A percentile compares a stretch with the other conserved stretches of the same genome.
phyloP scores from a whole-genome alignment of 2,329 filamentous ascomycete species.

The Pseudogymnoascus sp. region DNA sequence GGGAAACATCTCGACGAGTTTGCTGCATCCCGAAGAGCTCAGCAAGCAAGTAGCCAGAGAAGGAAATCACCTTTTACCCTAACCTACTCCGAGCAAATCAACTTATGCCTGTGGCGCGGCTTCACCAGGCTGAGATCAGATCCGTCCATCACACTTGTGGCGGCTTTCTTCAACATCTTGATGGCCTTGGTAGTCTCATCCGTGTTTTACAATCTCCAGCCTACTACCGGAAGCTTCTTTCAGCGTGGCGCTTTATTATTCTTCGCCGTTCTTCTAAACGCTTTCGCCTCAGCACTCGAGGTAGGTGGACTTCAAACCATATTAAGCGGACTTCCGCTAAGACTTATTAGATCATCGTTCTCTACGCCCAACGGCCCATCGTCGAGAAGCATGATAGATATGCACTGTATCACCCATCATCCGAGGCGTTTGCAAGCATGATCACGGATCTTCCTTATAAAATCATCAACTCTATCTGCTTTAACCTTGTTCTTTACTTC shows the following conservation, averaged over 20 bases:
- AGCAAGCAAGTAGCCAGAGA: constrained; percentile 36
- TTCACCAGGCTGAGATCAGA: constrained; percentile 70
- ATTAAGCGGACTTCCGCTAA: not conserved
- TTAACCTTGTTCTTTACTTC: constrained; percentile 77
- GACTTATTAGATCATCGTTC: constrained; percentile 55
- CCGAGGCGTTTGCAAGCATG: constrained; percentile 79
- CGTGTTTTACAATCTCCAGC: constrained; percentile 54
- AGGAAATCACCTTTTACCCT: constrained; percentile 69
- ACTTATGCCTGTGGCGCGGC: constrained; percentile 41
- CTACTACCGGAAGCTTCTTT: constrained; percentile 51
- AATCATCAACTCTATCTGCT: constrained; percentile 59
- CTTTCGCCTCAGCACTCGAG: constrained; percentile 56
- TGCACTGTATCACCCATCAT: constrained; percentile 78
- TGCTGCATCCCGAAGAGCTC: constrained; percentile 34
- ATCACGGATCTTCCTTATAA: constrained; percentile 77
- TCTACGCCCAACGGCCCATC: constrained; percentile 79
- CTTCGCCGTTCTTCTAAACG: constrained; percentile 59
- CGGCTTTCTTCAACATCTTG: constrained; percentile 22
- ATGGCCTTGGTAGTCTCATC: constrained; percentile 56
- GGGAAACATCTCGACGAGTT: constrained; percentile 47
- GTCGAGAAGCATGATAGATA: constrained; percentile 83
- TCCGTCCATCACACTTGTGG: constrained; percentile 12
- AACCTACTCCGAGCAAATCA: constrained; percentile 38
- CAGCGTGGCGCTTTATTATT: constrained; percentile 56
- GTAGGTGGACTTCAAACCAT: constrained; percentile 44